Base-by-base conservation (phyloP, 2,329 filamentous ascomycete genomes). In the Colletotrichum cordylinicola region DNA sequence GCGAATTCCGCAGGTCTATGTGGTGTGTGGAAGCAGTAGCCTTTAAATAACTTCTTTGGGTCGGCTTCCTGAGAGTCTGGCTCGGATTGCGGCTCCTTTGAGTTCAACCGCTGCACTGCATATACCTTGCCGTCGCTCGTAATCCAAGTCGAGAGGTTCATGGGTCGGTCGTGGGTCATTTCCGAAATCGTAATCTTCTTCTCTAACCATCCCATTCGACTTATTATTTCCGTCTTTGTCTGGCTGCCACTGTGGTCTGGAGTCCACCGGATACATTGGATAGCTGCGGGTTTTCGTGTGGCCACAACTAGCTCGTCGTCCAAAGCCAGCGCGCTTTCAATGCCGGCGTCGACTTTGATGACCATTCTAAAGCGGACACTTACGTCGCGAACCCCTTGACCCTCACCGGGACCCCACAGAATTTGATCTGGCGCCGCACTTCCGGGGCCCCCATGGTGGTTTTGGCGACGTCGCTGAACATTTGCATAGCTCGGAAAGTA, bases 301-400 rank as follows among this genome's bases (percentile, higher is more conserved):
- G 97, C 95, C 68, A 99, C 96, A 27, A 98, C 90, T 55, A 99
- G 88, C 84, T 98, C 97, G 72, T 98, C 95, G 79, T 98, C 97
- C 27, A 98, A 89, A 4, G 97, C 96, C 70, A 98, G 87, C 13
- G 95, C 95, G 80, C 93, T 95, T 79, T 93, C 93, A 80, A 99
- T 98, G 4, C 97, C 97, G 4, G 97, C 97, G 84, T 99, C 97
- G 21, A 99, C 95, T 83, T 98, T 98, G 82, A 99, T 98, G 16
- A 98, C 96, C 94, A 98, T 98, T 73, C 96, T 92, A 85, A 99
- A 99, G 13, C 95, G 94, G 65, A 99, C 90, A 80, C 94, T 98
- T 72, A 98, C 92, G 84, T 99, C 97, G 69, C 92, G 91, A 67
- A 98, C 93, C 5, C 95, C 95, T 65, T 90, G 90, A 12, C 94